Conservation (phyloP, 345 rosid species). For the Pistacia vera region DNA sequence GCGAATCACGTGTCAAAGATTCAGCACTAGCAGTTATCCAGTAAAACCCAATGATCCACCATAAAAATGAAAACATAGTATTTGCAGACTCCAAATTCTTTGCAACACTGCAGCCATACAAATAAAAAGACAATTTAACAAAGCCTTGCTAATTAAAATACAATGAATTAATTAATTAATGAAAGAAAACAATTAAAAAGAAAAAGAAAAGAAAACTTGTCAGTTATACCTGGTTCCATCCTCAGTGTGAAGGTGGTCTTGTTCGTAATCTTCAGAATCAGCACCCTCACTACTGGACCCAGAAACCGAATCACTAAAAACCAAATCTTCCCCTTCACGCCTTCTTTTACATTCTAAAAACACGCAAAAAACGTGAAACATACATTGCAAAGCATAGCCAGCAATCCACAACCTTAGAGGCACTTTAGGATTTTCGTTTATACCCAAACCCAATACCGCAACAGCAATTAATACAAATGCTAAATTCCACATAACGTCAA, state of each 20-base stretch:
- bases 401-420: constrained; percentile 78
- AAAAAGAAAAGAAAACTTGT: neutral
- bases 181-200: neutral
- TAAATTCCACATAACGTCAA: constrained; percentile 75
- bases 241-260: constrained; percentile 32
- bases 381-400: constrained; percentile 69
- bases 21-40: constrained; percentile 68
- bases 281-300: constrained; percentile 38
- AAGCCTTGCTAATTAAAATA: neutral
- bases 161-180: neutral
- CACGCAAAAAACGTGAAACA: constrained; percentile 69
- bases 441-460: constrained; percentile 50
- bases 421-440: constrained; percentile 53
- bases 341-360: constrained; percentile 56
- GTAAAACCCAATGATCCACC: constrained; percentile 93
- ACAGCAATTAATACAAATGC: constrained; percentile 51
- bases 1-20: constrained; percentile 49
- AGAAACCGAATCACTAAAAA: constrained; percentile 20
- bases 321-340: constrained; percentile 25
- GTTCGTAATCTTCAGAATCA: constrained; percentile 33
- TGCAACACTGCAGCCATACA: constrained; percentile 36
- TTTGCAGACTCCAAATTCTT: constrained; percentile 74
- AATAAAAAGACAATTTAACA: neutral
- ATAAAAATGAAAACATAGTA: constrained; percentile 75
- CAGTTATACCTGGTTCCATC: constrained; percentile 46